phyloP scores from a whole-genome alignment of 208 protist species.

The Acanthamoeba royreba region DNA sequence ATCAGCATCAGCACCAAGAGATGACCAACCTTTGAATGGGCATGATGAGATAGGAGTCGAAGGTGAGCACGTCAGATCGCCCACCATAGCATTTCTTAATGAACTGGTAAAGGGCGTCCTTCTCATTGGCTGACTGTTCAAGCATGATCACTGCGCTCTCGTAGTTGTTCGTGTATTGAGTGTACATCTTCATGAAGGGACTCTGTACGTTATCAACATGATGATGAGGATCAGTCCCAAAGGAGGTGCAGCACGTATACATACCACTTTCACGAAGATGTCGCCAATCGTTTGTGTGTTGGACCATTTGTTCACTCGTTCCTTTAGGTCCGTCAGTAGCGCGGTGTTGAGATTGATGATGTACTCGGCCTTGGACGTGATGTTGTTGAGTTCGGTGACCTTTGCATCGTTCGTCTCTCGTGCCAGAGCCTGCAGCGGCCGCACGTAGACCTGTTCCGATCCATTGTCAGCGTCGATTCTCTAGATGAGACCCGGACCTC shows the following conservation, averaged over 20 bases:
- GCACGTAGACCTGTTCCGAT: not conserved
- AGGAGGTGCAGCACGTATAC: too few species aligned
- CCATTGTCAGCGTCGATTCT: too few species aligned
- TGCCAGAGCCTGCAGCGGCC: not conserved
- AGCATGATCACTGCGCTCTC: constrained; percentile 6
- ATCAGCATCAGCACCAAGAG: too few species aligned
- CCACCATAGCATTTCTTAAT: not conserved
- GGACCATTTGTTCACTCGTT: not conserved
- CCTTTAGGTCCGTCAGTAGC: not conserved
- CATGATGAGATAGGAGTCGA: constrained; percentile 5
- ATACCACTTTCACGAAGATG: constrained; percentile 42
- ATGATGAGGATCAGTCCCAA: too few species aligned
- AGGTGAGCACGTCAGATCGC: not conserved
- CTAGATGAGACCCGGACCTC: too few species aligned
- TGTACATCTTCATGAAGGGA: constrained; percentile 48
- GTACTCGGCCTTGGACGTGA: constrained; percentile 39
- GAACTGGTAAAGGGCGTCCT: not conserved
- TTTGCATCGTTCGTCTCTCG: not conserved
- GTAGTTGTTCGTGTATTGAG: constrained; percentile 48
- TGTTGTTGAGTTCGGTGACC: constrained; percentile 27
- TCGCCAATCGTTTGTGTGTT: constrained; percentile 23
- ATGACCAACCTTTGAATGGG: not conserved
- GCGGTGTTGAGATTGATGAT: constrained; percentile 40
- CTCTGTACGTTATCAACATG: too few species aligned
- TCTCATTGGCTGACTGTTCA: constrained; percentile 34